Conservation (phyloP, 2,329 filamentous ascomycete genomes). For the Tympanopsis confertula region DNA sequence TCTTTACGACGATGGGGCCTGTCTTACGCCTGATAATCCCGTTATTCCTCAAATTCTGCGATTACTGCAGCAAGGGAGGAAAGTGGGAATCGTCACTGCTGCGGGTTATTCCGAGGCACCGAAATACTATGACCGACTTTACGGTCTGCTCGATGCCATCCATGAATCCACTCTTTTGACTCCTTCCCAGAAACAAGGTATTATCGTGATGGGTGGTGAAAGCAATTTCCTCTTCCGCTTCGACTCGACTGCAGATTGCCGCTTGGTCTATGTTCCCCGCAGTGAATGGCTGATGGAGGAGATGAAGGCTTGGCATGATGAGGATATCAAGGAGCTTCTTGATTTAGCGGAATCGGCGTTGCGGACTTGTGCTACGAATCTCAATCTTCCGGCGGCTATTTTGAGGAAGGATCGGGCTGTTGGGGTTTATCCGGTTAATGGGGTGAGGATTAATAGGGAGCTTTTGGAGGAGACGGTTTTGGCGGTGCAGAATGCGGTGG, state of each 20-base stretch:
- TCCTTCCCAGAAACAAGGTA: slow-evolving; percentile 34
- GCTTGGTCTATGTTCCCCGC: slow-evolving; percentile 27
- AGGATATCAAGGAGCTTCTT: slow-evolving; percentile 46
- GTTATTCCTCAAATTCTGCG: slow-evolving; percentile 48
- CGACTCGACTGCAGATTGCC: slow-evolving; percentile 19
- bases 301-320: slow-evolving; percentile 38
- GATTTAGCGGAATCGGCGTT: slow-evolving; percentile 52
- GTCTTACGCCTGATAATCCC: slow-evolving; percentile 41
- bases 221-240: slow-evolving; percentile 53
- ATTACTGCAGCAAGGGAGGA: slow-evolving; percentile 41
- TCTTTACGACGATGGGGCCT: slow-evolving; percentile 50
- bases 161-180: slow-evolving; percentile 32
- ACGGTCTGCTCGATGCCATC: slow-evolving; percentile 49
- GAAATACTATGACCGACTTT: slow-evolving; percentile 49
- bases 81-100: slow-evolving; percentile 60
- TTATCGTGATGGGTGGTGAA: slow-evolving; percentile 57
- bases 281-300: slow-evolving; percentile 37
- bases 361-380: slow-evolving; percentile 42
- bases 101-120: slow-evolving; percentile 54
- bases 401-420: slow-evolving; percentile 51
- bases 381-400: slow-evolving; percentile 46
- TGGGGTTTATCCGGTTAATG: slow-evolving; percentile 31
- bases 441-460: slow-evolving; percentile 44
- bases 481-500: slow-evolving; percentile 53
- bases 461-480: slow-evolving; percentile 60